Evolutionary conservation across 345 rosid species (phyloP), one percentile per base, ranked within the genome.

Genomic region (Melaleuca alternifolia): DNA sequence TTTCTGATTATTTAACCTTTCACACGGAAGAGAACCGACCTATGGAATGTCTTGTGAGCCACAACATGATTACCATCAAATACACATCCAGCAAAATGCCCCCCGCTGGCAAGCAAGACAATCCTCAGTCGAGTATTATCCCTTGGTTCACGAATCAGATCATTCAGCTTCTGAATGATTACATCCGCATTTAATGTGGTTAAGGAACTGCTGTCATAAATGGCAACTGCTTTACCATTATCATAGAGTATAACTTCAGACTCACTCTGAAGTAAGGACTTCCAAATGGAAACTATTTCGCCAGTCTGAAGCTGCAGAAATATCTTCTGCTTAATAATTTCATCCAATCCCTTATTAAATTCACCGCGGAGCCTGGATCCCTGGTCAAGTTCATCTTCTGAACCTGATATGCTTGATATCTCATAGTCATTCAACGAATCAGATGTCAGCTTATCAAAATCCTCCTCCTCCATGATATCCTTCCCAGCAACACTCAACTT

Each of bases 21-120:
- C 81, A 54, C 26, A 51, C n/a, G 1, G 44, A 54, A 86, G 75
- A 86, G 50, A 83, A 62, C 82, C 76, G 5, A 94, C 99, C 99
- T 97, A 92, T 97, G 99, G 88, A 97, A 95, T 71, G 99, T 97
- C 89, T 97, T 97, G 86, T 93, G 97, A 89, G 91, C 96, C 88
- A 96, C 96, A 71, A 94, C 94, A 0, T 91, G 85, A 84, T 91
- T 94, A 84, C 98, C 97, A 86, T 92, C 93, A 90, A 97, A 96
- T 44, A 96, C 94, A 87, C 91, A 94, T 23, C 96, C 99, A 57
- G 99, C 98, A 89, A 97, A 96, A 89, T 96, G 98, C 1, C 99
- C 99, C 61, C 95, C 99, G 61, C 96, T 94, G 3, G 97, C 96
- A 92, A 97, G 99, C 91, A 97, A 87, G 84, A 97, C 92, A 88